Evolutionary conservation across 2,329 filamentous ascomycete species (phyloP), one percentile per base, ranked within the genome.

Genomic region (Dactylellina parvicollis): DNA sequence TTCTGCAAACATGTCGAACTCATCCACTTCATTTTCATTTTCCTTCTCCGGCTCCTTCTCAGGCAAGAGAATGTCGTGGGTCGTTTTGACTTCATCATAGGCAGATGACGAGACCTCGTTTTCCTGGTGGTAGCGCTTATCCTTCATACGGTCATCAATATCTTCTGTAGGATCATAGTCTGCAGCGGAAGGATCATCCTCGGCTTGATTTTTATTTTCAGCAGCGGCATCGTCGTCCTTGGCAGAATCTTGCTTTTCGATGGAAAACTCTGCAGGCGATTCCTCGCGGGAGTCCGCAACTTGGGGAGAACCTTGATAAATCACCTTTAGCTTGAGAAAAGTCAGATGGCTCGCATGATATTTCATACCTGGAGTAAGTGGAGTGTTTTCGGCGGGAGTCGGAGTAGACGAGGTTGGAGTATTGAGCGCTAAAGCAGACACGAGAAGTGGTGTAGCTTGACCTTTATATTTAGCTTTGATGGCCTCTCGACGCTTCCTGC

Each of bases 141-240:
- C 88, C 65, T 89, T 87, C 70, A 87, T 85, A 77, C 88, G 87
- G 77, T 96, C 92, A 80, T 96, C 91, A 79, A 90, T 95, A 79
- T 97, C 93, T 76, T 89, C 84, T 0, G 89, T 95, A 0, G 93
- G 93, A 79, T 96, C 92, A 79, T 96, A 96, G 80, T 96, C 92
- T 70, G 92, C 92, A 47, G 93, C 93, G n/a, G 92, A 96, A 4
- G 91, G 90, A 4, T 90, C 92, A 77, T 95, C 89, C 59, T 86
- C 85, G 47, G 87, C 86, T 75, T 81, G 76, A 75, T 80, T 76
- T 65, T 79, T 76, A 74, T 67, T 75, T 77, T 79, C 75, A 74
- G 80, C 76, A 20, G 78, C 77, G 24, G 69, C n/a, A n/a, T n/a
- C 77, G 73, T 46, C 77, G 74, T 22, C 73, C 24, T 64, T 16